Conservation (phyloP, 2,329 filamentous ascomycete genomes). For the Gaeumannomyces tritici region DNA sequence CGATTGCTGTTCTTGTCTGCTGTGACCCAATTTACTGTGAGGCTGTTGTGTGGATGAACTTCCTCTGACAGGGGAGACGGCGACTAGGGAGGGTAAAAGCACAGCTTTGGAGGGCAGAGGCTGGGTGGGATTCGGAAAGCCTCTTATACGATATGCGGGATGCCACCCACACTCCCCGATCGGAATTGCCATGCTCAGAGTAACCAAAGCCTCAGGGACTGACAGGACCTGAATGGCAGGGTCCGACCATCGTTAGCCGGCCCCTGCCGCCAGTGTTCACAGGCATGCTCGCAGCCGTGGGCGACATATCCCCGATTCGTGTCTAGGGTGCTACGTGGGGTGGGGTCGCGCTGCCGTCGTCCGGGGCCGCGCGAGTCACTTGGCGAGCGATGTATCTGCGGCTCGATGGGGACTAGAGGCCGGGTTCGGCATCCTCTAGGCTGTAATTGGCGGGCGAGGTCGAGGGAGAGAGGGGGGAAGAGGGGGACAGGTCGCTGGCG, state of each 20-base stretch:
- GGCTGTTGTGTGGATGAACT: neutral
- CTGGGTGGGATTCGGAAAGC: neutral
- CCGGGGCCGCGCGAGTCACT: neutral
- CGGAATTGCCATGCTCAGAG: neutral
- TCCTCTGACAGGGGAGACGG: neutral
- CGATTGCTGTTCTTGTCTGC: neutral
- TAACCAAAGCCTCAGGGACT: no score
- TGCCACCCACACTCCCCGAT: neutral
- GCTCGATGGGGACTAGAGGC: neutral
- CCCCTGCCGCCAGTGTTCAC: no score
- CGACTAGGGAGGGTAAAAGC: neutral
- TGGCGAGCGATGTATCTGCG: neutral
- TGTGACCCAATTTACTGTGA: no score
- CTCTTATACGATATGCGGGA: neutral
- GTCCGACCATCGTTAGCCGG: no score
- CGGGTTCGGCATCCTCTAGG: neutral
- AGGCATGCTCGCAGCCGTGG: neutral
- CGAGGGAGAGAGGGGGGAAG: neutral
- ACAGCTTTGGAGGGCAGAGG: neutral
- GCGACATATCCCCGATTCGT: neutral
- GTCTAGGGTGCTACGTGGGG: neutral
- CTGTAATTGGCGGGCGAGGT: no score
- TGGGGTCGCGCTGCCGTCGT: neutral
- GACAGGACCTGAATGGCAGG: no score
- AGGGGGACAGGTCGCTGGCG: neutral